Evolutionary conservation across 2,329 filamentous ascomycete species (phyloP), one percentile per base, ranked within the genome.

Genomic region (Neospermospora avenae): DNA sequence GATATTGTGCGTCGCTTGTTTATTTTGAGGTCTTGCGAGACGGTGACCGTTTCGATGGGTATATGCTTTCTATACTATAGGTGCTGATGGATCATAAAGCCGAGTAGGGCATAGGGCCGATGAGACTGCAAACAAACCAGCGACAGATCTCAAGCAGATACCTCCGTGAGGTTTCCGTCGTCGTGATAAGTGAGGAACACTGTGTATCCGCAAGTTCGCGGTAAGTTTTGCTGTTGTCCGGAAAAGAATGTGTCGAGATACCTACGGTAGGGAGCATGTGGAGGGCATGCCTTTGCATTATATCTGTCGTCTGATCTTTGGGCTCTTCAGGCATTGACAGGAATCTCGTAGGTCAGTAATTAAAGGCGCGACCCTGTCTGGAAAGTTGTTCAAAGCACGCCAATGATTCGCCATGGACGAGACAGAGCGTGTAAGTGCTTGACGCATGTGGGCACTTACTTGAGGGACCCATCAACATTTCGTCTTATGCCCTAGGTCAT

Each of bases 351-450:
- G 63, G 61, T 58, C 64, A 68, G 61, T 66, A 69, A 67, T 71
- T 67, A 68, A 70, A 69, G 64, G 63, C 61, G 62, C 62, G 60
- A 67, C 65, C 65, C 58, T 59, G 73, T 75, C 74, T 75, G 76
- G 71, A 74, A 71, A 74, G 72, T 75, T 67, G 72, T 73, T 75
- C 74, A 75, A 80, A 79, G 77, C 78, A 78, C 72, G 73, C 72
- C 74, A 74, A 73, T 72, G 74, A 78, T 76, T 77, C 74, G 74
- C 74, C 75, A 76, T 77, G 75, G 76, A 73, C 76, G 74, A 79
- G 77, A 80, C 76, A 69, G 71, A 73, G 76, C 74, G 74, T 72
- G 78, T 79, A 42, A 45, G 42, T 46, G 31, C 20, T 54, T 64
- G 63, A 69, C 67, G 65, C 65, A 62, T 67, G 62, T 65, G 63